A percentile compares a stretch with the other conserved stretches of the same genome.
These are phyloP conservation scores for Pilatotrama ljubarskyi DNA, from an alignment of 768 basidiomycete species.

Conservation along the genomic window DNA sequence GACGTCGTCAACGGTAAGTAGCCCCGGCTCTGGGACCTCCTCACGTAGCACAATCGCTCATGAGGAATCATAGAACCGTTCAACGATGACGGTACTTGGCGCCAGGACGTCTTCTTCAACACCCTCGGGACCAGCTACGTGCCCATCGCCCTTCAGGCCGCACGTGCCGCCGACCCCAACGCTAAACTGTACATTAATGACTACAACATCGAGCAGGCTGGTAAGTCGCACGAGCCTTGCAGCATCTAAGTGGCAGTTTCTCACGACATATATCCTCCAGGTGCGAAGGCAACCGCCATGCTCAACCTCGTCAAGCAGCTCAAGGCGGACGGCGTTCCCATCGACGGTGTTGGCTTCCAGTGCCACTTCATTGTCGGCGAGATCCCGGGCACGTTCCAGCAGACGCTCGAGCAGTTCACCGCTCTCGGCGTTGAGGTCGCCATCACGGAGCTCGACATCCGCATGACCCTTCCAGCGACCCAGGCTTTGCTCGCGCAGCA, in stretches of 20 bases:
- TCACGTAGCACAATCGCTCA: neutral
- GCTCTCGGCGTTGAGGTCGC: slow-evolving; percentile 66
- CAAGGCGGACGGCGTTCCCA: slow-evolving; percentile 46
- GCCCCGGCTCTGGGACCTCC: neutral
- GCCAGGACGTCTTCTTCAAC: slow-evolving; percentile 52
- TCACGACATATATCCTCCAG: slow-evolving; percentile 9
- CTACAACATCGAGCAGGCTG: slow-evolving; percentile 36
- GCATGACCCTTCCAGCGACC: slow-evolving; percentile 57
- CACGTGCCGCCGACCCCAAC: slow-evolving; percentile 52
- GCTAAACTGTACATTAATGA: slow-evolving; percentile 58
- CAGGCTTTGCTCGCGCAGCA: slow-evolving; percentile 52
- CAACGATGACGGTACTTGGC: slow-evolving; percentile 61
- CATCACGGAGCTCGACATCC: slow-evolving; percentile 68
- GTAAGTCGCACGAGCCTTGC: slow-evolving; percentile 3
- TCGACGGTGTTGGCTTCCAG: slow-evolving; percentile 65
- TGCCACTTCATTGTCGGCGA: slow-evolving; percentile 60
- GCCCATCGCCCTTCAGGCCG: slow-evolving; percentile 50
- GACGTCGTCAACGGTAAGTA: slow-evolving; percentile 50
- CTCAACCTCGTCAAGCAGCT: slow-evolving; percentile 52
- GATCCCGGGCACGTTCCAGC: slow-evolving; percentile 47
- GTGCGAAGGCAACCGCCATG: slow-evolving; percentile 58
- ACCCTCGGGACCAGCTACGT: slow-evolving; percentile 52
- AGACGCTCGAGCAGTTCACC: slow-evolving; percentile 52
- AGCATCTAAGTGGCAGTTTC: too few species aligned
- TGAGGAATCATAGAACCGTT: slow-evolving; percentile 42